Conservation (phyloP, 495 filamentous ascomycete species). For the Amniculicola lignicola region DNA sequence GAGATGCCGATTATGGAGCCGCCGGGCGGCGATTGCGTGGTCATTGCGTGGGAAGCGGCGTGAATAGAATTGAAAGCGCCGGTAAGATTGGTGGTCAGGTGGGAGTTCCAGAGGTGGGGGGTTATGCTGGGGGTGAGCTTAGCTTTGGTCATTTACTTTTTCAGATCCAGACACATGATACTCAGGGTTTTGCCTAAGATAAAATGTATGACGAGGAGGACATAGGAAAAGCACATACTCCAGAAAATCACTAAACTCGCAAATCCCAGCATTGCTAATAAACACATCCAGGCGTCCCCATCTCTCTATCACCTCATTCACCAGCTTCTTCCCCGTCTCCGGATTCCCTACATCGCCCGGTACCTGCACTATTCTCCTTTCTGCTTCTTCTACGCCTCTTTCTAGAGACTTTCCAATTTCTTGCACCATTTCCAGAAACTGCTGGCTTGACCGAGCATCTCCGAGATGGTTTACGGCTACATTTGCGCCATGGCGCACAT, state of each 20-base stretch:
- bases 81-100: slow-evolving; percentile 73
- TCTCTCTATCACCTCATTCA: slow-evolving; percentile 36
- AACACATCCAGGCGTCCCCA: slow-evolving; percentile 73
- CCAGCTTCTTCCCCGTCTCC: slow-evolving; percentile 41
- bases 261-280: slow-evolving; percentile 85
- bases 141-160: too few species aligned
- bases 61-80: slow-evolving; percentile 84
- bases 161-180: too few species aligned
- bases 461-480: slow-evolving; percentile 44
- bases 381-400: slow-evolving; percentile 5
- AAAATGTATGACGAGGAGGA: too few species aligned
- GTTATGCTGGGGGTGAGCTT: too few species aligned
- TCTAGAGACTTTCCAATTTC: slow-evolving; percentile 30
- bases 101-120: slow-evolving; percentile 57
- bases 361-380: slow-evolving; percentile 36
- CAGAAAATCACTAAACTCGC: slow-evolving; percentile 78
- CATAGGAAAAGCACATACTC: too few species aligned
- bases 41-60: slow-evolving; percentile 80
- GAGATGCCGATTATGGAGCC: slow-evolving; percentile 81
- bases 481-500: slow-evolving; percentile 40
- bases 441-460: slow-evolving; percentile 36
- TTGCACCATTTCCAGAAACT: slow-evolving; percentile 35
- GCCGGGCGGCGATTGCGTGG: slow-evolving; percentile 55
- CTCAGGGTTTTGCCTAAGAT: too few species aligned
- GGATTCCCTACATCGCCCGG: slow-evolving; percentile 41